A percentile compares a stretch with the other conserved stretches of the same genome.
phyloP scores from a whole-genome alignment of 2,329 filamentous ascomycete genomes.

The Chaetomiaceae sp. region DNA sequence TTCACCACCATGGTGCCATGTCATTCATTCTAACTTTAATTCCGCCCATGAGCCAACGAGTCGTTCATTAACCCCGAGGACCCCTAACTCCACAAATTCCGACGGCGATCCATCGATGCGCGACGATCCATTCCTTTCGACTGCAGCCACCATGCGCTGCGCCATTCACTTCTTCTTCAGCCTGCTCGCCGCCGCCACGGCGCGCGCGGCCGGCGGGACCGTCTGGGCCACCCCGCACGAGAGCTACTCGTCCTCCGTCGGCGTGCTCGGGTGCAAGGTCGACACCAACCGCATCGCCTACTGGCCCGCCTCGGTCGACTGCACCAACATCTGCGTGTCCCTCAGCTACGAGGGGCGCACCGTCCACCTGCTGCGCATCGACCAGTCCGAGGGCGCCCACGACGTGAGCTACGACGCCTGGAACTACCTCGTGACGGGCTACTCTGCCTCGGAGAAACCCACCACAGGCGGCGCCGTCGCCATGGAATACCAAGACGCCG shows the following conservation, averaged over 20 bases:
- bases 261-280: constrained; percentile 57
- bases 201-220: constrained; percentile 24
- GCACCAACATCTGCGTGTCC: constrained; percentile 54
- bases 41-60: constrained; percentile 1
- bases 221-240: constrained; percentile 51
- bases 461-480: constrained; percentile 45
- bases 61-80: constrained; percentile 7
- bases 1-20: constrained; percentile 15
- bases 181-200: constrained; percentile 17
- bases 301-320: constrained; percentile 51
- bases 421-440: constrained; percentile 53
- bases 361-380: constrained; percentile 55
- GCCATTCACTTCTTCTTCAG: constrained; percentile 13
- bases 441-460: constrained; percentile 43
- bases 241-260: constrained; percentile 52
- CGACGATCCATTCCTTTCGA: constrained; percentile 7
- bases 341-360: constrained; percentile 45
- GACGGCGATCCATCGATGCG: background rate
- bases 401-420: constrained; percentile 59
- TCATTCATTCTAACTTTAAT: constrained; percentile 14
- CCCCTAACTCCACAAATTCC: background rate
- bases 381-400: constrained; percentile 51
- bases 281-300: constrained; percentile 58
- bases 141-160: constrained; percentile 16
- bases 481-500: constrained; percentile 48